phyloP scores from a whole-genome alignment of 2,329 filamentous ascomycete genomes.

The Colletotrichum sp. region DNA sequence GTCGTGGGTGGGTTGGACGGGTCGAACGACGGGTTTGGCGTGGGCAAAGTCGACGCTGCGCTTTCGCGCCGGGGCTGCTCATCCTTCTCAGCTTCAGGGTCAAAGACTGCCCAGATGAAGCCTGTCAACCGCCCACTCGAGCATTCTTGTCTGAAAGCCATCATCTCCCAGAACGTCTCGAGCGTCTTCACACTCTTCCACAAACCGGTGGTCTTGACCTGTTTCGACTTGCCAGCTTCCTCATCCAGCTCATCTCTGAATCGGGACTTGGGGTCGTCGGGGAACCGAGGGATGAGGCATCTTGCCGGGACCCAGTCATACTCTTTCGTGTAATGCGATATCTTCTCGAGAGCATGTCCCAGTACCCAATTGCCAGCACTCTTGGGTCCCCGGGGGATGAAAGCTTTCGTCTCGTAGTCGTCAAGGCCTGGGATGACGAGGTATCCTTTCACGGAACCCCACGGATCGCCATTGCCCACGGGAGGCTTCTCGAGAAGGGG shows the following conservation, averaged over 20 bases:
- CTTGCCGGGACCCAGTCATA: slow-evolving; percentile 72
- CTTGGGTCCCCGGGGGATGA: slow-evolving; percentile 66
- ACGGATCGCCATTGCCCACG: slow-evolving; percentile 31
- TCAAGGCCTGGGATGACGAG: slow-evolving; percentile 89
- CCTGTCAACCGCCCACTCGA: slow-evolving; percentile 91
- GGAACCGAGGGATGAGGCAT: slow-evolving; percentile 87
- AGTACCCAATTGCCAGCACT: slow-evolving; percentile 70
- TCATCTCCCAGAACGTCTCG: slow-evolving; percentile 98
- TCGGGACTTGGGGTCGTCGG: slow-evolving; percentile 92
- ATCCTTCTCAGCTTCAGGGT: slow-evolving; percentile 44
- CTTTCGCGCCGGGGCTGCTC: neutral
- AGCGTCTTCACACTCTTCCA: slow-evolving; percentile 87
- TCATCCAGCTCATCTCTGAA: slow-evolving; percentile 91
- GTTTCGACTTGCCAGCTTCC: slow-evolving; percentile 67
- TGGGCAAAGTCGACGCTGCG: slow-evolving; percentile 22
- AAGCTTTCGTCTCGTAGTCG: slow-evolving; percentile 77
- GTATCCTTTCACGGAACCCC: slow-evolving; percentile 72
- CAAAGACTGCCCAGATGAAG: slow-evolving; percentile 92
- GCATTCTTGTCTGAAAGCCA: slow-evolving; percentile 96
- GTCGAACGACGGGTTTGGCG: slow-evolving; percentile 34
- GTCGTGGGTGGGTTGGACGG: slow-evolving; percentile 30
- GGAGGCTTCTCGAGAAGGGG: slow-evolving; percentile 66
- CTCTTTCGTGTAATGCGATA: slow-evolving; percentile 67
- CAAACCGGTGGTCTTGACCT: slow-evolving; percentile 62
- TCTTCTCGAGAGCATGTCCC: slow-evolving; percentile 71